A percentile compares a stretch with the other conserved stretches of the same genome.
phyloP scores from a whole-genome alignment of 768 basidiomycete species.

The Collybia mongolica region DNA sequence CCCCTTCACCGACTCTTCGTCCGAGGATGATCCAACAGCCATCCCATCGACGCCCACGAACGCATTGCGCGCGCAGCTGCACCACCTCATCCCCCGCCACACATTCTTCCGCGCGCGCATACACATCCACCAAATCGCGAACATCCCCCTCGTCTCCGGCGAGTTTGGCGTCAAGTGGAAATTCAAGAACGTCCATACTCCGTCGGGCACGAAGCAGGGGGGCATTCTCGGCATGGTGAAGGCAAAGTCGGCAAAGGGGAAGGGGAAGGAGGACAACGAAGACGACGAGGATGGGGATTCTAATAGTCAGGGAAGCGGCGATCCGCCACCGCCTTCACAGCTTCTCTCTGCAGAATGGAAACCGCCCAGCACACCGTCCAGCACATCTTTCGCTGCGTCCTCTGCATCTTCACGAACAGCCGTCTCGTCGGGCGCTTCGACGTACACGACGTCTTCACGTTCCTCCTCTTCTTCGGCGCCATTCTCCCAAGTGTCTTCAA shows the following conservation, averaged over 20 bases:
- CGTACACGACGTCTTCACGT: constrained; percentile 1
- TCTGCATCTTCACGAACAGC: constrained; percentile 10
- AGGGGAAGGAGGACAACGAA: constrained; percentile 7
- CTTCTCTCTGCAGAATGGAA: constrained; percentile 11
- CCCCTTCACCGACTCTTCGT: not conserved
- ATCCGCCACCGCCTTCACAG: constrained; percentile 6
- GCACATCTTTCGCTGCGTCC: constrained; percentile 13
- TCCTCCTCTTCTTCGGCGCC: constrained; percentile 2
- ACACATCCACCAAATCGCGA: constrained; percentile 64
- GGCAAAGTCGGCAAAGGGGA: constrained; percentile 21
- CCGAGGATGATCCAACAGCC: not conserved
- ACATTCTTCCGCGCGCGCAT: constrained; percentile 64
- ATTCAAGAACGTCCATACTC: constrained; percentile 52
- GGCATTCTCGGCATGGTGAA: constrained; percentile 37
- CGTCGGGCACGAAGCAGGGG: constrained; percentile 33
- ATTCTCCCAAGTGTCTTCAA: constrained; percentile 8
- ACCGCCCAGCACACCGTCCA: not conserved
- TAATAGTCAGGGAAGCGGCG: constrained; percentile 8
- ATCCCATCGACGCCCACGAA: not conserved
- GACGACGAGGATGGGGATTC: constrained; percentile 12
- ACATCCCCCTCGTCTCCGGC: constrained; percentile 70
- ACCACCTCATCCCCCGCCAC: constrained; percentile 62
- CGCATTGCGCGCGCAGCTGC: constrained; percentile 56
- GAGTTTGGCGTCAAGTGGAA: constrained; percentile 73
- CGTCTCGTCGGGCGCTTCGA: constrained; percentile 6